Evolutionary conservation across 805 yeast genomes (phyloP).

Genomic region (Barnettozyma vustinii): DNA sequence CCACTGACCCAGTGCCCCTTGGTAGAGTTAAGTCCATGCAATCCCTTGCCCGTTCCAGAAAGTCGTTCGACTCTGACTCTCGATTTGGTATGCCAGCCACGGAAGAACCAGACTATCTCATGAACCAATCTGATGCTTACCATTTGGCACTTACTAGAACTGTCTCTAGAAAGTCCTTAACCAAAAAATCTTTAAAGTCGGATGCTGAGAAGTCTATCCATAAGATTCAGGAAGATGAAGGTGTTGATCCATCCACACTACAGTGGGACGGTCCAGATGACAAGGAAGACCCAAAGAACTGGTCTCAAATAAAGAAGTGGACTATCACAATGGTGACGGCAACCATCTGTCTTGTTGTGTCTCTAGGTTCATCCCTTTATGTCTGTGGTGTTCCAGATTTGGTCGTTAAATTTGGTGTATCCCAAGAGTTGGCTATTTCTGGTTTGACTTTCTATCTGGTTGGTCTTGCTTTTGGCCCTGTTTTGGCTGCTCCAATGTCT

Average conservation of each 20-base stretch:
- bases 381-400: slow-evolving; percentile 61
- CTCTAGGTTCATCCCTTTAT: slow-evolving; percentile 71
- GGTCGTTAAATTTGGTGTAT: slow-evolving; percentile 40
- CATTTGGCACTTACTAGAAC: slow-evolving; percentile 23
- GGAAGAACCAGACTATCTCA: slow-evolving; percentile 5
- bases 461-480: slow-evolving; percentile 71
- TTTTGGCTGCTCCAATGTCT: slow-evolving; percentile 65
- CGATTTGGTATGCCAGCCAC: slow-evolving; percentile 19
- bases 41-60: slow-evolving; percentile 12
- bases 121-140: slow-evolving; percentile 16
- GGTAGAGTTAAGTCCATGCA: slow-evolving; percentile 4
- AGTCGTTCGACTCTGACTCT: slow-evolving; percentile 14
- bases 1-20: slow-evolving; percentile 5
- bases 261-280: slow-evolving; percentile 64
- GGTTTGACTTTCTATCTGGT: slow-evolving; percentile 67
- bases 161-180: slow-evolving; percentile 21
- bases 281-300: slow-evolving; percentile 60
- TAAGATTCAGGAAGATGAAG: slow-evolving; percentile 18
- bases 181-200: slow-evolving; percentile 6
- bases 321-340: slow-evolving; percentile 60
- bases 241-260: slow-evolving; percentile 34
- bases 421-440: slow-evolving; percentile 55
- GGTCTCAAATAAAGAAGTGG: slow-evolving; percentile 66
- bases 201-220: slow-evolving; percentile 5
- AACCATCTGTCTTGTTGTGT: slow-evolving; percentile 57